Evolutionary conservation across 805 yeast genomes (phyloP).

Genomic region (Yamadazyma sp.): DNA sequence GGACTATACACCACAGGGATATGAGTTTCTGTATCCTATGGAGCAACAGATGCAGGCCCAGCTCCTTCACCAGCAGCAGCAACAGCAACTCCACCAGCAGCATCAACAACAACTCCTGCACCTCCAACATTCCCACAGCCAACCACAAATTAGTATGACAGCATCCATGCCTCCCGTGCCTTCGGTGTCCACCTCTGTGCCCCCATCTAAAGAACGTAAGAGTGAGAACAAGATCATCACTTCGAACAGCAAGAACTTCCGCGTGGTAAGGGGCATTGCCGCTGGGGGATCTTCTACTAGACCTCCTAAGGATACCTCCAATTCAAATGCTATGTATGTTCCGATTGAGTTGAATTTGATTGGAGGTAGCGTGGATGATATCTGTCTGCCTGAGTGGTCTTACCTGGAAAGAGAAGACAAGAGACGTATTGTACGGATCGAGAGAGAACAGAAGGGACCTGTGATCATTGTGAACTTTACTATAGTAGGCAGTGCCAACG

Average conservation of each 20-base stretch:
- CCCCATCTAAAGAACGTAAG: slow-evolving; percentile 6
- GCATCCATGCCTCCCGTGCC: slow-evolving; percentile 1
- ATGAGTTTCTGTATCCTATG: too few species aligned
- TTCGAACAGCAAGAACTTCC: slow-evolving; percentile 23
- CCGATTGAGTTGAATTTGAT: slow-evolving; percentile 51
- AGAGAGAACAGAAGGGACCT: slow-evolving; percentile 50
- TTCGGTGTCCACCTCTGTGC: too few species aligned
- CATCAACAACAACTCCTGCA: too few species aligned
- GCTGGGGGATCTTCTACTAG: slow-evolving; percentile 58
- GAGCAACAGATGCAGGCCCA: slow-evolving; percentile 2
- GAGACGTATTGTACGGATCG: slow-evolving; percentile 58
- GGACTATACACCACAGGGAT: slow-evolving; percentile 12
- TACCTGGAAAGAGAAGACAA: slow-evolving; percentile 46
- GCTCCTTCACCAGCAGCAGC: neutral
- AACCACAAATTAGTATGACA: too few species aligned
- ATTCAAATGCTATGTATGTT: slow-evolving; percentile 20
- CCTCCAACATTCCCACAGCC: too few species aligned
- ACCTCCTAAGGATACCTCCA: slow-evolving; percentile 47
- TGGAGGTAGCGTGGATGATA: slow-evolving; percentile 46
- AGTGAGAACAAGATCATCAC: slow-evolving; percentile 17
- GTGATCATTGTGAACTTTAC: slow-evolving; percentile 49
- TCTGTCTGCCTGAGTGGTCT: slow-evolving; percentile 55
- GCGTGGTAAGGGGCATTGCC: slow-evolving; percentile 55
- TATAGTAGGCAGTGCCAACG: slow-evolving; percentile 52
- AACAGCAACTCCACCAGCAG: neutral